These are phyloP conservation scores for Kluyveromyces marxianus DNA, from an alignment of 1,139 yeast genomes.

Conservation along the genomic window DNA sequence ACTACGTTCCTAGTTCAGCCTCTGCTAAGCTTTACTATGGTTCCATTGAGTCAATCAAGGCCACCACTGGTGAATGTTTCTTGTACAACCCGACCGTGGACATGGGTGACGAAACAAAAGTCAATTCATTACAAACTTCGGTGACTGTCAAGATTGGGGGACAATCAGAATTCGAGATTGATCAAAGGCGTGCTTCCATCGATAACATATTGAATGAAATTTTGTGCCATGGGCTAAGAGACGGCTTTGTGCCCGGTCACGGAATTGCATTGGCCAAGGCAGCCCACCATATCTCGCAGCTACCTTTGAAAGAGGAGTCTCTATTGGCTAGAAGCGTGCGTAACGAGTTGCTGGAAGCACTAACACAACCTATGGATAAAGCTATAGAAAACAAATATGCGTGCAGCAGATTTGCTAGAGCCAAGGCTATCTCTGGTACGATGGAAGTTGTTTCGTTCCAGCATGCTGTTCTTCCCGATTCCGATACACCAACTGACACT, in stretches of 20 bases:
- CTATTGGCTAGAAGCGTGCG: slow-evolving; percentile 5
- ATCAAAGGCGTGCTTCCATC: slow-evolving; percentile 21
- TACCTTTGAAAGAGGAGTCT: background rate
- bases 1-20: slow-evolving; percentile 24
- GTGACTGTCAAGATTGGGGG: slow-evolving; percentile 28
- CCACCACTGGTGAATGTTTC: slow-evolving; percentile 29
- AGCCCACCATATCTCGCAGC: slow-evolving; percentile 10
- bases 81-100: slow-evolving; percentile 19
- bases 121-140: slow-evolving; percentile 18
- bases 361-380: slow-evolving; percentile 14
- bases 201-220: slow-evolving; percentile 24
- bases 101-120: slow-evolving; percentile 8
- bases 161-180: slow-evolving; percentile 23
- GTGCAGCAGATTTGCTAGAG: slow-evolving; percentile 10
- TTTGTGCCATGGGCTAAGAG: slow-evolving; percentile 21
- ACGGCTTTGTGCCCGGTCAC: slow-evolving; percentile 24
- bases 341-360: slow-evolving; percentile 12
- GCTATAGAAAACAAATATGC: slow-evolving; percentile 16
- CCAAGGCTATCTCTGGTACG: slow-evolving; percentile 15
- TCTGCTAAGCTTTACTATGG: slow-evolving; percentile 24
- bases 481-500: slow-evolving; percentile 7
- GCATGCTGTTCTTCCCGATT: slow-evolving; percentile 11
- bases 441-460: slow-evolving; percentile 9
- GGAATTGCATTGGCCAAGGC: slow-evolving; percentile 23
- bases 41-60: slow-evolving; percentile 24